Evolutionary conservation across 2,329 filamentous ascomycete genomes (phyloP).

Genomic region (Neonectria sp.): DNA sequence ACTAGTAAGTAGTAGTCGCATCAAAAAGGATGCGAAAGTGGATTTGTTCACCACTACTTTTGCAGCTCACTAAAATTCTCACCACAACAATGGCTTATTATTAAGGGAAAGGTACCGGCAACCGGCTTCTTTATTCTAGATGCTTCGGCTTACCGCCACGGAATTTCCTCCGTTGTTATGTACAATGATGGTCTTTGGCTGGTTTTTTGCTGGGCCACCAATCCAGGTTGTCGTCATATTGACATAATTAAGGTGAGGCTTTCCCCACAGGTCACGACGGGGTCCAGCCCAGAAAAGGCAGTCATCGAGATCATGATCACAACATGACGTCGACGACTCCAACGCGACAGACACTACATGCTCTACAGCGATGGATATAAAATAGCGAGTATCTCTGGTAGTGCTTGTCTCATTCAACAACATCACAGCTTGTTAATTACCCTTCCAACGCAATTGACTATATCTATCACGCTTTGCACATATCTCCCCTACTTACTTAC

Average conservation of each 20-base stretch:
- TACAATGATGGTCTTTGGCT: not conserved
- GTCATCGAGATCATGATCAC: conserved; percentile 25
- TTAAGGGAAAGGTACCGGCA: not conserved
- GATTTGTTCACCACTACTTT: not conserved
- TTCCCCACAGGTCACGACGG: conserved; percentile 21
- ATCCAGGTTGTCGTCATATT: conserved; percentile 8
- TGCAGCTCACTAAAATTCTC: not conserved
- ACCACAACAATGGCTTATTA: not conserved
- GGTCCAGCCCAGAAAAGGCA: not conserved
- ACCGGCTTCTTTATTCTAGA: not conserved
- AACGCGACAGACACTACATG: not conserved
- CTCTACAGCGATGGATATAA: not conserved
- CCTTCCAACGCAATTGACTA: conserved; percentile 26
- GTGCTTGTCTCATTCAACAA: not conserved
- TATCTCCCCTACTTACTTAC: conserved; percentile 7
- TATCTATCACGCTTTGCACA: not conserved
- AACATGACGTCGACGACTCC: conserved; percentile 31
- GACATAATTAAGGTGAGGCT: not conserved
- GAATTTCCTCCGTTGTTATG: not conserved
- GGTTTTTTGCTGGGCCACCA: conserved; percentile 3
- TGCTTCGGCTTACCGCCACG: not conserved
- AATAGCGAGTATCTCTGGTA: not conserved
- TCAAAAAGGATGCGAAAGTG: not conserved
- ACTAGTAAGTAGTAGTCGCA: not conserved
- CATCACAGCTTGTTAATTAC: not conserved